Evolutionary conservation across 495 filamentous ascomycete species (phyloP).

Genomic region (Cercophora scortea): DNA sequence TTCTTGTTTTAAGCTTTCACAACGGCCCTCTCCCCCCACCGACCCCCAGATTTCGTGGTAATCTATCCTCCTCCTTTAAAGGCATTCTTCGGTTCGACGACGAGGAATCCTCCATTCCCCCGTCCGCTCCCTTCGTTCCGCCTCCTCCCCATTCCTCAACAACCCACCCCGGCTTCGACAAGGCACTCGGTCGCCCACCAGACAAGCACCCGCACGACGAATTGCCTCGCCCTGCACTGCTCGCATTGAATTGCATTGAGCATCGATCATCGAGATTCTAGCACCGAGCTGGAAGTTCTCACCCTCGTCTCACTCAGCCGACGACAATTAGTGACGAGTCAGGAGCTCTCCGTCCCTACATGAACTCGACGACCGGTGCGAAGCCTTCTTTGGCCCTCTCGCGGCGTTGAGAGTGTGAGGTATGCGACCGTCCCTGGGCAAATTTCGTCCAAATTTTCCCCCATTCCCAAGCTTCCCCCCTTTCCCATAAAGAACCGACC

Average conservation of each 20-base stretch:
- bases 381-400: constrained; percentile 22
- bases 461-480: background rate
- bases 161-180: constrained; percentile 8
- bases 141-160: constrained; percentile 12
- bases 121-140: constrained; percentile 25
- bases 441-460: constrained; percentile 17
- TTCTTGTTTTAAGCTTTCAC: constrained; percentile 7
- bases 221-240: too few species aligned
- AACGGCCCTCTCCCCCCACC: constrained; percentile 8
- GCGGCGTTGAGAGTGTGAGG: constrained; percentile 29
- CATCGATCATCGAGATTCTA: too few species aligned
- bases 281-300: too few species aligned
- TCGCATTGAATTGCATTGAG: too few species aligned
- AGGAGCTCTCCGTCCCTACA: constrained; percentile 11
- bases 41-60: background rate
- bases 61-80: constrained; percentile 5
- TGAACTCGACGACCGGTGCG: constrained; percentile 21
- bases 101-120: constrained; percentile 24
- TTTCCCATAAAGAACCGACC: too few species aligned
- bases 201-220: background rate
- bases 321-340: constrained; percentile 6
- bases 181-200: background rate
- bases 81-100: constrained; percentile 31
- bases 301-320: background rate
- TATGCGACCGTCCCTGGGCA: constrained; percentile 7